Conservation (phyloP, 2,329 filamentous ascomycete genomes). For the Lasiodiplodia sp. region DNA sequence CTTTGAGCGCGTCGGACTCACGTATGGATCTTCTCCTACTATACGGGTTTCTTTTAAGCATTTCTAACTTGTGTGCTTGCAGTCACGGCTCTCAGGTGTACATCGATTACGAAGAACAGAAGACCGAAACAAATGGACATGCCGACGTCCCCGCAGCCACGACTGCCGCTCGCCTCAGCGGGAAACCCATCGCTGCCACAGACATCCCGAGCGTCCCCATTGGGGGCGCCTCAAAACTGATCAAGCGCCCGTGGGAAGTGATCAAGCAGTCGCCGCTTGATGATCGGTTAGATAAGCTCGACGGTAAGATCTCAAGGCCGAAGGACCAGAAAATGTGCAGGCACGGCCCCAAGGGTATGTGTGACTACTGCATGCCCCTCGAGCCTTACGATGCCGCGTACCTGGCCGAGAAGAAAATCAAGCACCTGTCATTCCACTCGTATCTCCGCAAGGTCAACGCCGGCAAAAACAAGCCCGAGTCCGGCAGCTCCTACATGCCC, state of each 20-base stretch:
- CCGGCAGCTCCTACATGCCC: constrained; percentile 93
- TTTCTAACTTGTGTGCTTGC: constrained; percentile 32
- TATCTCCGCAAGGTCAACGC: constrained; percentile 95
- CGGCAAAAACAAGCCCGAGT: constrained; percentile 93
- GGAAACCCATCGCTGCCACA: constrained; percentile 73
- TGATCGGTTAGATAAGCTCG: constrained; percentile 81
- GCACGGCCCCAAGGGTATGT: constrained; percentile 97
- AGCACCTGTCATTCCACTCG: constrained; percentile 95
- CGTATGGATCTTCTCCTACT: constrained; percentile 48
- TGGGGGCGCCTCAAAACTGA: constrained; percentile 64
- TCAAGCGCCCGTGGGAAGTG: constrained; percentile 92
- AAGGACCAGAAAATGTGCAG: constrained; percentile 87
- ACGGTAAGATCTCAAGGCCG: constrained; percentile 85
- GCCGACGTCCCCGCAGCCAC: constrained; percentile 44
- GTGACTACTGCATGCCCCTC: constrained; percentile 96
- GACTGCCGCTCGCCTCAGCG: constrained; percentile 68
- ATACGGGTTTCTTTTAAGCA: neutral
- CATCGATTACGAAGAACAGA: constrained; percentile 75
- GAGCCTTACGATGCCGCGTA: constrained; percentile 93
- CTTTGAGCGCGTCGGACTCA: constrained; percentile 64
- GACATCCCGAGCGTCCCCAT: constrained; percentile 69
- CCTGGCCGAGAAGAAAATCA: constrained; percentile 95
- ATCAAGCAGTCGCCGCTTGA: constrained; percentile 89
- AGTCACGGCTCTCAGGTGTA: constrained; percentile 94
- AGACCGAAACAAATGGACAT: constrained; percentile 55